Percentiles rank a stretch among this genome's conserved stretches.
phyloP scores from a whole-genome alignment of 768 basidiomycete genomes.

The Hericium rajendrae region DNA sequence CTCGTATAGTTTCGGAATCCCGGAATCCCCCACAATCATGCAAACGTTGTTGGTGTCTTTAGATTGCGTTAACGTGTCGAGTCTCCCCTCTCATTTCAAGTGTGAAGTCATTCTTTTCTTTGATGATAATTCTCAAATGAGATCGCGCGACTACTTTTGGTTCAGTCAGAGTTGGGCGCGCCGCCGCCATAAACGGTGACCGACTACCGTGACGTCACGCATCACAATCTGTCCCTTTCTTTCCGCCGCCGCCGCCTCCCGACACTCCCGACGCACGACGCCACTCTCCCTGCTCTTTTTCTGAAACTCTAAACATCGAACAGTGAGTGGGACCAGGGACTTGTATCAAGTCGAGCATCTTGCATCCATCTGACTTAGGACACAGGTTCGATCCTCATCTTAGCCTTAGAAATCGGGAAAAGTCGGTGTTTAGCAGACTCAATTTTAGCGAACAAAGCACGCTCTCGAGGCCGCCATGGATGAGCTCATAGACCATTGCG shows the following conservation, averaged over 20 bases:
- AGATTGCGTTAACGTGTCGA: too few relatives aligned
- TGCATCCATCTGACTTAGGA: not conserved
- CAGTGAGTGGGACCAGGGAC: not conserved
- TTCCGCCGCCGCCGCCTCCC: not conserved
- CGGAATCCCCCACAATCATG: not conserved
- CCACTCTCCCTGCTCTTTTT: not conserved
- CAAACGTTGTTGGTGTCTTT: not conserved
- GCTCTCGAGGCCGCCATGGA: slow-evolving; percentile 43
- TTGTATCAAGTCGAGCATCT: too few relatives aligned
- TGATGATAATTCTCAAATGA: too few relatives aligned
- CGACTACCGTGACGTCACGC: not conserved
- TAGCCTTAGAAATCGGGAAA: too few relatives aligned
- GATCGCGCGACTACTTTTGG: too few relatives aligned
- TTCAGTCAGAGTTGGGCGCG: too few relatives aligned
- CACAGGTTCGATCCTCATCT: not conserved
- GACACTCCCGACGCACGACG: not conserved
- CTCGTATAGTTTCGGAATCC: not conserved
- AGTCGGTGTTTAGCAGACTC: not conserved
- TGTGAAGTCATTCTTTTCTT: too few relatives aligned
- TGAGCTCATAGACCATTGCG: slow-evolving; percentile 74
- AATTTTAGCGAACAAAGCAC: not conserved
- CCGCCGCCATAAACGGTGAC: too few relatives aligned
- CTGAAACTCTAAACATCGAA: not conserved
- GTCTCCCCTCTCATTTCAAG: too few relatives aligned
- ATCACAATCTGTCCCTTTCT: not conserved